These are phyloP conservation scores for Lipomyces mesembrius DNA, from an alignment of 805 yeast species.

Conservation along the genomic window DNA sequence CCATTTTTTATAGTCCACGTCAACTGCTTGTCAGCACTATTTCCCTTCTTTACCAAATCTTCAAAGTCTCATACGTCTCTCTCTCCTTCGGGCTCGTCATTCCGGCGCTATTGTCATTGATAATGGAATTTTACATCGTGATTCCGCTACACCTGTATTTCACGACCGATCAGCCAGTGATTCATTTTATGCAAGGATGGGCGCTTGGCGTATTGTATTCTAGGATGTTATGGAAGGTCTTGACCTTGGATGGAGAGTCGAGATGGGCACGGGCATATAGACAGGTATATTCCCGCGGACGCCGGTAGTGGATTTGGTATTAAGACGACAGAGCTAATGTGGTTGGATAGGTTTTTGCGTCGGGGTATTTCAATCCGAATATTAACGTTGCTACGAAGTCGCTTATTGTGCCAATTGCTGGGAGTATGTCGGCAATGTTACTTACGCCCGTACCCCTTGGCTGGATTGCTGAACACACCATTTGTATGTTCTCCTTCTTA, in stretches of 20 bases:
- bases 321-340: not conserved
- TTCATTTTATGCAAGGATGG: conserved; percentile 32
- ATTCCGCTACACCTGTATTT: conserved; percentile 25
- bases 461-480: conserved; percentile 17
- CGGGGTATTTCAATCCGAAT: conserved; percentile 22
- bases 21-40: not conserved
- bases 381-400: conserved; percentile 11
- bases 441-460: conserved; percentile 23
- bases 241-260: conserved; percentile 27
- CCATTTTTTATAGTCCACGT: not conserved
- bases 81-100: conserved; percentile 22
- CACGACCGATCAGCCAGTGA: conserved; percentile 26
- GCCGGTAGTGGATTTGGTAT: not conserved
- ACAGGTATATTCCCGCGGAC: conserved; percentile 6
- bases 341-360: conserved; percentile 16
- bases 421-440: conserved; percentile 12
- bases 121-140: conserved; percentile 35
- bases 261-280: conserved; percentile 26
- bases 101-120: conserved; percentile 31
- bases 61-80: conserved; percentile 7
- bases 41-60: not conserved
- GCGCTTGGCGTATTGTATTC: conserved; percentile 31
- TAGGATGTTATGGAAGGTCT: conserved; percentile 17
- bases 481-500: conserved; percentile 9
- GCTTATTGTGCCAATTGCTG: conserved; percentile 21